phyloP scores from a whole-genome alignment of 2,329 filamentous ascomycete species.

The Coniochaeta prunicola region DNA sequence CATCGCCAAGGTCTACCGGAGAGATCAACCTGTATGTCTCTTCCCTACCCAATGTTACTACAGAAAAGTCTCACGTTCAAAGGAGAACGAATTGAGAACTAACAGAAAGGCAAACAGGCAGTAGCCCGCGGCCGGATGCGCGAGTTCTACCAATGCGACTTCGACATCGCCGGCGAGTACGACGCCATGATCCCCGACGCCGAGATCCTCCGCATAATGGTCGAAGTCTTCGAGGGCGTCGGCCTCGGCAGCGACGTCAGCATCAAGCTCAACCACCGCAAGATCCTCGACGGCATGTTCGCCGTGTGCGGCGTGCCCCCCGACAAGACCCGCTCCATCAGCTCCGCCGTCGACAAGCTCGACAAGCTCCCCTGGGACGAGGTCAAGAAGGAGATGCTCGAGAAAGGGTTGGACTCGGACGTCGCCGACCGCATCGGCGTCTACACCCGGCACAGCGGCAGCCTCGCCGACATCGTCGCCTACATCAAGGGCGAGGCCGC shows the following conservation, averaged over 20 bases:
- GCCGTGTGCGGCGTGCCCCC: slow-evolving; percentile 81
- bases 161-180: slow-evolving; percentile 84
- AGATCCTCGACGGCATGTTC: slow-evolving; percentile 89
- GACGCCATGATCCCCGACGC: slow-evolving; percentile 90
- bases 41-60: background rate
- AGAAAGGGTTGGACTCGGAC: slow-evolving; percentile 71
- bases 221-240: slow-evolving; percentile 77
- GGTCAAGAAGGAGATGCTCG: slow-evolving; percentile 82
- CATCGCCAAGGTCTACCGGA: slow-evolving; percentile 69
- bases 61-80: background rate
- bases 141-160: slow-evolving; percentile 96
- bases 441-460: slow-evolving; percentile 47
- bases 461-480: slow-evolving; percentile 56
- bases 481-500: slow-evolving; percentile 60
- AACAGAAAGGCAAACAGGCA: slow-evolving; percentile 68
- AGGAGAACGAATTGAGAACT: background rate
- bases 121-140: slow-evolving; percentile 90
- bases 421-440: slow-evolving; percentile 83
- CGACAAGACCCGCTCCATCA: slow-evolving; percentile 84
- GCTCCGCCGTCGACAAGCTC: slow-evolving; percentile 89
- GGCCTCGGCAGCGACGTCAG: slow-evolving; percentile 57
- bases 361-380: slow-evolving; percentile 90
- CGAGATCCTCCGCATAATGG: slow-evolving; percentile 50
- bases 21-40: slow-evolving; percentile 1
- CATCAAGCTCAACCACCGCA: slow-evolving; percentile 93